Percentiles rank a stretch among this genome's conserved stretches.
These are phyloP conservation scores for Bipolaris bicolor DNA, from an alignment of 2,329 filamentous ascomycete species.

Conservation along the genomic window DNA sequence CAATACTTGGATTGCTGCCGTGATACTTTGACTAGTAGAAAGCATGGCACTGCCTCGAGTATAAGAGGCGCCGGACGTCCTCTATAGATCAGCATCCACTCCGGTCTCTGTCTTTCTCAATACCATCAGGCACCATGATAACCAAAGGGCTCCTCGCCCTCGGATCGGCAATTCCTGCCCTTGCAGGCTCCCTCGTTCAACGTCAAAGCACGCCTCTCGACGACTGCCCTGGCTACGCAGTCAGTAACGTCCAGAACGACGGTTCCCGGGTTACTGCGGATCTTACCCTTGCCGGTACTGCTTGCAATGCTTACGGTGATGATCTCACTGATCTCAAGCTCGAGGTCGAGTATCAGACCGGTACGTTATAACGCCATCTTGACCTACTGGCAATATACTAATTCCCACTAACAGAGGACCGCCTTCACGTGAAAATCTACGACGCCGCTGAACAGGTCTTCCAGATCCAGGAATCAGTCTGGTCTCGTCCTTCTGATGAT, in stretches of 20 bases:
- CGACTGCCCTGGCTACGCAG: conserved; percentile 70
- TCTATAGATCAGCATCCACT: conserved; percentile 6
- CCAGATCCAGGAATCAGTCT: conserved; percentile 72
- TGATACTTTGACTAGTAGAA: conserved; percentile 2
- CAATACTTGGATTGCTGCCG: conserved; percentile 2
- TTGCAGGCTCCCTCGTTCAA: conserved; percentile 23
- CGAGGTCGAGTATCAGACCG: conserved; percentile 65
- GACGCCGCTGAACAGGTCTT: conserved; percentile 72
- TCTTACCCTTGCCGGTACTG: conserved; percentile 68
- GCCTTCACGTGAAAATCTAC: conserved; percentile 74
- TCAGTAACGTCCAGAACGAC: conserved; percentile 62
- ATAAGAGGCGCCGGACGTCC: conserved; percentile 16
- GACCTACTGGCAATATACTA: conserved; percentile 62
- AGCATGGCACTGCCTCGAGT: conserved; percentile 5
- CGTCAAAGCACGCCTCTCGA: conserved; percentile 32
- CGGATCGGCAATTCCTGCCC: conserved; percentile 26
- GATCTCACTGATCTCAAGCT: conserved; percentile 63
- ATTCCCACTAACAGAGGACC: conserved; percentile 55
- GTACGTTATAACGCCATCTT: conserved; percentile 56
- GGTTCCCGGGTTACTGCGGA: conserved; percentile 68
- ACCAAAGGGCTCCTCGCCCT: conserved; percentile 32
- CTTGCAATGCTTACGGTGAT: conserved; percentile 66
- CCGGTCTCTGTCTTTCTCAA: conserved; percentile 9
- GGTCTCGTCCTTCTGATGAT: conserved; percentile 62
- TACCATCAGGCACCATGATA: conserved; percentile 29